Evolutionary conservation across 2,329 filamentous ascomycete genomes (phyloP).

Genomic region (Thielaviopsis punctulata): DNA sequence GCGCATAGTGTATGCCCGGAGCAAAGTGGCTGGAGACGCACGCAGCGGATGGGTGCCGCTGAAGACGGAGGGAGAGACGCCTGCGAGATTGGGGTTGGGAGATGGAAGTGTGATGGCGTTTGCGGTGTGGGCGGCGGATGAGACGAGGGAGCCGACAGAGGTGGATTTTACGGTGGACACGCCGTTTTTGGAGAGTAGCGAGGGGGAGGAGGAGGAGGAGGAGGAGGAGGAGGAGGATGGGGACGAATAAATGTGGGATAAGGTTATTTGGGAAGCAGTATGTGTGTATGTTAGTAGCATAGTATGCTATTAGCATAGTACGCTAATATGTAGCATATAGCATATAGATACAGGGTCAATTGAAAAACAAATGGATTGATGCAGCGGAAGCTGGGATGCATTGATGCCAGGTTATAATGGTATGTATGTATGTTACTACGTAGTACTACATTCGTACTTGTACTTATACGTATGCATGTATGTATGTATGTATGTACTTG

Average conservation of each 20-base stretch:
- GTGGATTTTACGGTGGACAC: constrained; percentile 28
- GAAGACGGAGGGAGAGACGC: constrained; percentile 21
- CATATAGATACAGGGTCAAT: too few relatives aligned
- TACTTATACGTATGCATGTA: too few relatives aligned
- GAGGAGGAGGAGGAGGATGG: neutral
- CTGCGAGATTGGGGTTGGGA: constrained; percentile 26
- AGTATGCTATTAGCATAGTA: neutral
- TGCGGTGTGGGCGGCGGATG: constrained; percentile 21
- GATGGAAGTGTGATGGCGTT: constrained; percentile 35
- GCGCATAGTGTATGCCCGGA: constrained; percentile 30
- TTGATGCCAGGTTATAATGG: too few relatives aligned
- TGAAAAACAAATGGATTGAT: too few relatives aligned
- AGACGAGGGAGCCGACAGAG: constrained; percentile 23
- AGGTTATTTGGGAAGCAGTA: neutral
- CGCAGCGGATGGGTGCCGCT: constrained; percentile 33
- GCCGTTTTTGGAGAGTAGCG: constrained; percentile 25
- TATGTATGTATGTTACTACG: too few relatives aligned
- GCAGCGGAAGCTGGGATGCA: too few relatives aligned
- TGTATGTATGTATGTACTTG: too few relatives aligned
- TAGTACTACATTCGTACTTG: too few relatives aligned
- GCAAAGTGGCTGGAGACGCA: constrained; percentile 27
- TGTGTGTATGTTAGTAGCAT: too few relatives aligned
- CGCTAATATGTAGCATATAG: too few relatives aligned
- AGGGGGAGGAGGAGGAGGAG: constrained; percentile 12
- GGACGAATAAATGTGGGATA: neutral